These are phyloP conservation scores for Penicillium canescens DNA, from an alignment of 495 filamentous ascomycete genomes.

Conservation along the genomic window DNA sequence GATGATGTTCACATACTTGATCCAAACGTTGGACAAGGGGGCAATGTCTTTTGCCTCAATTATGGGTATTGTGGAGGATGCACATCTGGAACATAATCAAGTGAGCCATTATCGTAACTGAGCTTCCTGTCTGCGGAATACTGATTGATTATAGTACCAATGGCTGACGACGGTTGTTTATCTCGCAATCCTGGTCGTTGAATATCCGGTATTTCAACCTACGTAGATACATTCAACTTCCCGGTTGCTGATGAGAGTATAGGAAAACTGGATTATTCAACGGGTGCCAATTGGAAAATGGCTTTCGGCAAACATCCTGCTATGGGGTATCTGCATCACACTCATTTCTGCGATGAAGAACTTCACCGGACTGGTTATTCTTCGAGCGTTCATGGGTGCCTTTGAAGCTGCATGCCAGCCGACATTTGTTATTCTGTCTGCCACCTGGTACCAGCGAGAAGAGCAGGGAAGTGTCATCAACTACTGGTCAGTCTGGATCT, in stretches of 20 bases:
- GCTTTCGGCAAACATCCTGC: slow-evolving; percentile 57
- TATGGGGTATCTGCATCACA: slow-evolving; percentile 57
- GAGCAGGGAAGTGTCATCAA: slow-evolving; percentile 63
- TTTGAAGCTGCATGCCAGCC: slow-evolving; percentile 68
- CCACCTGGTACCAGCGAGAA: slow-evolving; percentile 68
- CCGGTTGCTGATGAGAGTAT: not conserved
- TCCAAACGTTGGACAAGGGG: slow-evolving; percentile 70
- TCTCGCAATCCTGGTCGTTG: slow-evolving; percentile 50
- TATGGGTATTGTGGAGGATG: slow-evolving; percentile 62
- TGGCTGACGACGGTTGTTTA: slow-evolving; percentile 54
- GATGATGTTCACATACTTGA: slow-evolving; percentile 55
- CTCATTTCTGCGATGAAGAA: slow-evolving; percentile 56
- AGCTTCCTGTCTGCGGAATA: not conserved
- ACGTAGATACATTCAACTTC: too few relatives aligned
- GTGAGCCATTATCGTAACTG: slow-evolving; percentile 12
- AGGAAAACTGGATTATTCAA: slow-evolving; percentile 53
- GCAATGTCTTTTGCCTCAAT: slow-evolving; percentile 67
- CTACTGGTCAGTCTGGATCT: slow-evolving; percentile 52
- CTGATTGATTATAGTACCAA: slow-evolving; percentile 35
- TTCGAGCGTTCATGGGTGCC: slow-evolving; percentile 62
- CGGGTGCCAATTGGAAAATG: slow-evolving; percentile 59
- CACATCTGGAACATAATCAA: slow-evolving; percentile 50
- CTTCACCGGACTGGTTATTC: slow-evolving; percentile 53
- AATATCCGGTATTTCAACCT: slow-evolving; percentile 44
- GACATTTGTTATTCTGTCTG: slow-evolving; percentile 53